A percentile compares a stretch with the other conserved stretches of the same genome.
phyloP scores from a whole-genome alignment of 805 yeast species.

The Metschnikowia chrysomelidarum region DNA sequence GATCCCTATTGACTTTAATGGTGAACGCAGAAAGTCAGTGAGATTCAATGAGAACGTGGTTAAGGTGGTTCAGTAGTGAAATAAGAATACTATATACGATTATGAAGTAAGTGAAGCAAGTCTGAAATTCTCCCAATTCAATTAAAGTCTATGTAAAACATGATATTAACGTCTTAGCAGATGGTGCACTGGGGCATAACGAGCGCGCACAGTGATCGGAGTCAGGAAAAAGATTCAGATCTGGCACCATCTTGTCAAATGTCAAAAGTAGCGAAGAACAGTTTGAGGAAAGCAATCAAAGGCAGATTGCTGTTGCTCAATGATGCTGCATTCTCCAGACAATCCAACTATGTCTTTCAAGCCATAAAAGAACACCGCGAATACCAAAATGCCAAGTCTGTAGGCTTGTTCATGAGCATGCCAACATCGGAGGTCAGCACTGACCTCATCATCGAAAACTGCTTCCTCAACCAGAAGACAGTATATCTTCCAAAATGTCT shows the following conservation, averaged over 20 bases:
- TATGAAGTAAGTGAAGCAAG: neutral
- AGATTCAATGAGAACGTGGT: constrained; percentile 61
- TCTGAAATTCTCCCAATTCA: neutral
- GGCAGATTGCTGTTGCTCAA: constrained; percentile 18
- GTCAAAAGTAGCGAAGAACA: constrained; percentile 21
- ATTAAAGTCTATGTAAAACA: neutral
- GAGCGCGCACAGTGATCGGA: neutral
- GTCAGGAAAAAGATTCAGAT: neutral
- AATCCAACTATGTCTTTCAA: constrained; percentile 25
- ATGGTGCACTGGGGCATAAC: constrained; percentile 5
- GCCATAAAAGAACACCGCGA: constrained; percentile 25
- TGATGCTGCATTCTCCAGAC: constrained; percentile 18
- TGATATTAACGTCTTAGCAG: no score
- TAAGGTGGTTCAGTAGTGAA: constrained; percentile 10
- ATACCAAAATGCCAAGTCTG: constrained; percentile 43
- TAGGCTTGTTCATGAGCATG: constrained; percentile 80
- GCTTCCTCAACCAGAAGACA: constrained; percentile 48
- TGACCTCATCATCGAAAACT: constrained; percentile 44
- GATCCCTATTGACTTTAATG: constrained; percentile 37
- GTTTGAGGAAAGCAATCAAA: constrained; percentile 28
- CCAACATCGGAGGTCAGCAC: constrained; percentile 70
- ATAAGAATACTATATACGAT: neutral
- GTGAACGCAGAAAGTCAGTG: constrained; percentile 59
- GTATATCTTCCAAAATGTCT: constrained; percentile 61
- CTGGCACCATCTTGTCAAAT: constrained; percentile 1